Evolutionary conservation across 1,284 basidiomycete genomes (phyloP).

Genomic region (Agaricales sp.): DNA sequence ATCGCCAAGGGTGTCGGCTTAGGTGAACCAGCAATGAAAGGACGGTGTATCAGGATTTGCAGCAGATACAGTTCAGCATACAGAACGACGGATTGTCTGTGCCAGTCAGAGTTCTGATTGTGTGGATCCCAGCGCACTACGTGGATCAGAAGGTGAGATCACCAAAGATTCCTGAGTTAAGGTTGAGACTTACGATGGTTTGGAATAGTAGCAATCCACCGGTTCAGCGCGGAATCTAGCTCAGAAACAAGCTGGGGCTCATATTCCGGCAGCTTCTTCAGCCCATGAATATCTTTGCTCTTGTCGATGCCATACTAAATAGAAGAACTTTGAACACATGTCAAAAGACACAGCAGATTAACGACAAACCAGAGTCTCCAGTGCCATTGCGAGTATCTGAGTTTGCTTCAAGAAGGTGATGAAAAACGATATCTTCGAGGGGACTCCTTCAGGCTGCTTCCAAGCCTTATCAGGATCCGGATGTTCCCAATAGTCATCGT

Average conservation of each 20-base stretch:
- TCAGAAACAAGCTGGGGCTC: constrained; percentile 67
- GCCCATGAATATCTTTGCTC: constrained; percentile 47
- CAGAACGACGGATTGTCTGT: not conserved
- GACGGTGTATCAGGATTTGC: constrained; percentile 39
- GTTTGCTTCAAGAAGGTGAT: constrained; percentile 30
- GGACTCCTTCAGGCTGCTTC: constrained; percentile 20
- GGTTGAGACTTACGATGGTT: constrained; percentile 32
- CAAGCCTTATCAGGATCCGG: constrained; percentile 19
- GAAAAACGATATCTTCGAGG: constrained; percentile 25
- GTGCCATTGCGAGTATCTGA: constrained; percentile 31
- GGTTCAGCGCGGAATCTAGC: constrained; percentile 67
- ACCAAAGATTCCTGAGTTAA: too few species aligned
- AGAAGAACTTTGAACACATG: not conserved
- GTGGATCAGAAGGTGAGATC: too few species aligned
- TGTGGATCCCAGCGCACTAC: not conserved
- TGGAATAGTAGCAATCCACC: constrained; percentile 68
- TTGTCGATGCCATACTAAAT: constrained; percentile 61
- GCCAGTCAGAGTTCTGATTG: not conserved
- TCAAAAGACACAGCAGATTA: too few species aligned
- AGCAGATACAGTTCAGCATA: constrained; percentile 35
- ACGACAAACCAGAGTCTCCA: constrained; percentile 29
- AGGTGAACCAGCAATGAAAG: constrained; percentile 32
- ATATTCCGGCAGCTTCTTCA: constrained; percentile 50
- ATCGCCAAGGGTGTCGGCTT: constrained; percentile 19
- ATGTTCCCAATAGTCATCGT: constrained; percentile 37